phyloP scores from a whole-genome alignment of 31 red algal genomes.

The Asparagopsis taxiformis region DNA sequence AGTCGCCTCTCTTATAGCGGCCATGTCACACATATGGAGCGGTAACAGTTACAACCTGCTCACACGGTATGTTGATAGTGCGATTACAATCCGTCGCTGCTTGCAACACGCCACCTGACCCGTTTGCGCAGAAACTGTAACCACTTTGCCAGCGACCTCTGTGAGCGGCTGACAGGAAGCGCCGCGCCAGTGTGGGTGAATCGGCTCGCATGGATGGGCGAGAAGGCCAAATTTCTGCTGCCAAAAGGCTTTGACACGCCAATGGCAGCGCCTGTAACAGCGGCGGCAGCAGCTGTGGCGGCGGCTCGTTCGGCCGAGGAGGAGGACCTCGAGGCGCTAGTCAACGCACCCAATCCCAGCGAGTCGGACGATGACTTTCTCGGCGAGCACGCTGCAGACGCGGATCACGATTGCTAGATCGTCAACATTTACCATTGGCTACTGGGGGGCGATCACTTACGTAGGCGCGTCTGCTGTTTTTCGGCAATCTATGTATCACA shows the following conservation, averaged over 20 bases:
- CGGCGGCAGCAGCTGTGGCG: conserved; percentile 29
- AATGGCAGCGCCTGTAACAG: conserved; percentile 60
- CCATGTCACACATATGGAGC: conserved; percentile 47
- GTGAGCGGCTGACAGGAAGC: conserved; percentile 55
- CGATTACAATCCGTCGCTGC: not conserved
- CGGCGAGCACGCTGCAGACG: not conserved
- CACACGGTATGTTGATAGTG: conserved; percentile 62
- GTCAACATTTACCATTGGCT: not conserved
- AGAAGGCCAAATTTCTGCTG: conserved; percentile 69
- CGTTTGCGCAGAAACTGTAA: conserved; percentile 70
- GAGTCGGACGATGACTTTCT: conserved; percentile 15
- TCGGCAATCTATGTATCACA: not conserved
- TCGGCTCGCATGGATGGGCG: conserved; percentile 63
- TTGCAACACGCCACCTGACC: no score
- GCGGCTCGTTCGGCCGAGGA: conserved; percentile 8
- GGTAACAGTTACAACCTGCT: conserved; percentile 79
- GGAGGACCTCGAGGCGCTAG: not conserved
- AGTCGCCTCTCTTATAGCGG: conserved; percentile 43
- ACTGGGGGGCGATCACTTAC: not conserved
- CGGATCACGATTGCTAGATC: conserved; percentile 13
- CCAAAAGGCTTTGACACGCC: conserved; percentile 74
- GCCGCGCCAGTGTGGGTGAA: conserved; percentile 74
- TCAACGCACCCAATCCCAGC: conserved; percentile 7
- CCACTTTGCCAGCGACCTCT: conserved; percentile 66
- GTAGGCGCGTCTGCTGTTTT: not conserved